phyloP scores from a whole-genome alignment of 176 grass and related monocot species.

The Juncus effusus region DNA sequence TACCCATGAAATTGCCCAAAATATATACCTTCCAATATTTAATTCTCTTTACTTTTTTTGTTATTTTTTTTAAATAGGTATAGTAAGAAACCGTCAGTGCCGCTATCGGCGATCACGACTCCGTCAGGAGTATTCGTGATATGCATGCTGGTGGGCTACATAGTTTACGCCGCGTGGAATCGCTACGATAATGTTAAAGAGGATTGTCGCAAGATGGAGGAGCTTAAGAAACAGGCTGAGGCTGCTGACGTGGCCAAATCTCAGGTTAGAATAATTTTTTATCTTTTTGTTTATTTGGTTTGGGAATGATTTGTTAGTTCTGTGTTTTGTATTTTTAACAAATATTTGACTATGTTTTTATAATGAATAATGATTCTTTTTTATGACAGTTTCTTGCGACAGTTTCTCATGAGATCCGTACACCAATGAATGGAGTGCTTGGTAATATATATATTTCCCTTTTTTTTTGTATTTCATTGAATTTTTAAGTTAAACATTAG shows the following conservation, averaged over 20 bases:
- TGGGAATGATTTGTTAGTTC: background rate
- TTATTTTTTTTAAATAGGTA: constrained; percentile 51
- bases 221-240: constrained; percentile 77
- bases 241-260: constrained; percentile 97
- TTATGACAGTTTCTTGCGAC: constrained; percentile 88
- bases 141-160: constrained; percentile 71
- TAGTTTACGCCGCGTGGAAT: constrained; percentile 82
- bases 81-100: constrained; percentile 60
- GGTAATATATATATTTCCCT: constrained; percentile 37
- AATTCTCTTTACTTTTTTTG: background rate
- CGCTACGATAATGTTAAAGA: constrained; percentile 92
- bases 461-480: background rate
- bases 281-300: background rate
- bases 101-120: constrained; percentile 60
- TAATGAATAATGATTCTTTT: constrained; percentile 28
- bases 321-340: background rate
- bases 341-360: constrained; percentile 2
- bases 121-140: constrained; percentile 73
- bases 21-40: background rate
- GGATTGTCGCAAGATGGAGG: constrained; percentile 90
- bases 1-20: too few species aligned
- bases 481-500: background rate
- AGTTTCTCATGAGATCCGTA: constrained; percentile 99
- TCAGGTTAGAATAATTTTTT: constrained; percentile 51
- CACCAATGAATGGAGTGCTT: constrained; percentile 97